Evolutionary conservation across 345 rosid species (phyloP).

Genomic region (Linum lewisii): DNA sequence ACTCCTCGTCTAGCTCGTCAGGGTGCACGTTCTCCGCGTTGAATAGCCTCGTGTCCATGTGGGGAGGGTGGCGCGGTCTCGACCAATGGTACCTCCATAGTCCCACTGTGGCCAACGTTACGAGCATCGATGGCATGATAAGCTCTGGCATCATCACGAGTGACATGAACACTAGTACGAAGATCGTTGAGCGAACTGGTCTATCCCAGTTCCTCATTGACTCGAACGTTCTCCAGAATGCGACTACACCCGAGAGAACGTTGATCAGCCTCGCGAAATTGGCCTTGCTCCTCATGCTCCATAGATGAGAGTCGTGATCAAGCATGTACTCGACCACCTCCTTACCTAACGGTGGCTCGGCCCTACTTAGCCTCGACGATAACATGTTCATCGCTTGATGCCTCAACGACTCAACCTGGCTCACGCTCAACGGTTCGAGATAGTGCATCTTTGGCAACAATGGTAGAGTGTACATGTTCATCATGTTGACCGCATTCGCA

Average conservation of each 20-base stretch:
- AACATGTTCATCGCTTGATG: slow-evolving; percentile 51
- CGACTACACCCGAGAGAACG: slow-evolving; percentile 37
- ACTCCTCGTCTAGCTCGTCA: slow-evolving; percentile 63
- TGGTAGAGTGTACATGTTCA: slow-evolving; percentile 47
- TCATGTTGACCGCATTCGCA: slow-evolving; percentile 45
- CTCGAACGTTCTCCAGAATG: slow-evolving; percentile 30
- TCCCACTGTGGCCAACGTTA: slow-evolving; percentile 41
- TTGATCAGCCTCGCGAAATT: slow-evolving; percentile 51
- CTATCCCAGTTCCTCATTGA: slow-evolving; percentile 40
- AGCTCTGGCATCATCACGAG: slow-evolving; percentile 43
- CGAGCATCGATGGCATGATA: slow-evolving; percentile 34
- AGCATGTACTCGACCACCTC: slow-evolving; percentile 78
- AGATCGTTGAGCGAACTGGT: slow-evolving; percentile 46
- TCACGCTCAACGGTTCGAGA: slow-evolving; percentile 45
- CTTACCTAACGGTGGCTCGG: slow-evolving; percentile 57
- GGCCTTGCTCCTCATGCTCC: slow-evolving; percentile 87
- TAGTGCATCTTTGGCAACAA: slow-evolving; percentile 71
- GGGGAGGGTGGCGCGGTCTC: slow-evolving; percentile 53
- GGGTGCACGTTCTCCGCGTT: slow-evolving; percentile 44
- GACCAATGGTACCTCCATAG: slow-evolving; percentile 36
- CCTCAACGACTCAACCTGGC: slow-evolving; percentile 44
- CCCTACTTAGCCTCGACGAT: slow-evolving; percentile 48
- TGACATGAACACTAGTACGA: slow-evolving; percentile 29
- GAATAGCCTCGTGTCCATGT: slow-evolving; percentile 57
- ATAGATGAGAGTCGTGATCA: slow-evolving; percentile 61